These are phyloP conservation scores for Botrytis paeoniae DNA, from an alignment of 2,329 filamentous ascomycete genomes.

Conservation along the genomic window DNA sequence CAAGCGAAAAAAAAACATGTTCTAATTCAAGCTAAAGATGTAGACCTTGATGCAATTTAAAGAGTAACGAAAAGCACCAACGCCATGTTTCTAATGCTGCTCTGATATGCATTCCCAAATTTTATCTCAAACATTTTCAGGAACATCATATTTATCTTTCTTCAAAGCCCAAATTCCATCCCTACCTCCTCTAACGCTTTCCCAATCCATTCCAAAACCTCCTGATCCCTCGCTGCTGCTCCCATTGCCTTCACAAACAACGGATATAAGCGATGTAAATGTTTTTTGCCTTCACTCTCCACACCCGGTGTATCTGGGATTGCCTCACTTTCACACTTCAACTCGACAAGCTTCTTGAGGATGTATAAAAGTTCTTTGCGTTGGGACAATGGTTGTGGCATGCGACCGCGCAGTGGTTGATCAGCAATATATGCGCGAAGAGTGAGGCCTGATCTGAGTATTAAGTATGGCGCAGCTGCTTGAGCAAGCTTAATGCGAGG, in stretches of 20 bases:
- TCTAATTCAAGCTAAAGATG: neutral
- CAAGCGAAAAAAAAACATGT: neutral
- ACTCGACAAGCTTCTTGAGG: constrained; percentile 60
- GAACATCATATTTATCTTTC: neutral
- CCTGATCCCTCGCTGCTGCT: constrained; percentile 60
- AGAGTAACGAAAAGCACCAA: neutral
- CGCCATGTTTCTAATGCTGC: neutral
- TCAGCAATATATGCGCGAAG: constrained; percentile 86
- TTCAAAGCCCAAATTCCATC: constrained; percentile 46
- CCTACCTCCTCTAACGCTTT: constrained; percentile 62
- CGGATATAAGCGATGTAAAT: constrained; percentile 78
- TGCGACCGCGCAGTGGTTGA: constrained; percentile 81
- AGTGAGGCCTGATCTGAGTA: constrained; percentile 75
- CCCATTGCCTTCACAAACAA: constrained; percentile 64
- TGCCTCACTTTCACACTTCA: constrained; percentile 67
- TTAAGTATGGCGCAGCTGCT: constrained; percentile 74
- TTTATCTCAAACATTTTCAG: constrained; percentile 13
- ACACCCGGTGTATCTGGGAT: constrained; percentile 57
- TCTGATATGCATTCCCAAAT: neutral
- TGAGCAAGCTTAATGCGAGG: constrained; percentile 55
- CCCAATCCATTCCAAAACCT: constrained; percentile 55
- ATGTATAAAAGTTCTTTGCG: constrained; percentile 74
- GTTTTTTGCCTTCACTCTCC: constrained; percentile 62
- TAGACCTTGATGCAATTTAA: neutral
- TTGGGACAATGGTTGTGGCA: constrained; percentile 83